Percentiles rank a stretch among this genome's conserved stretches.
These are phyloP conservation scores for Stemphylium beticola DNA, from an alignment of 2,329 filamentous ascomycete genomes.

Conservation along the genomic window DNA sequence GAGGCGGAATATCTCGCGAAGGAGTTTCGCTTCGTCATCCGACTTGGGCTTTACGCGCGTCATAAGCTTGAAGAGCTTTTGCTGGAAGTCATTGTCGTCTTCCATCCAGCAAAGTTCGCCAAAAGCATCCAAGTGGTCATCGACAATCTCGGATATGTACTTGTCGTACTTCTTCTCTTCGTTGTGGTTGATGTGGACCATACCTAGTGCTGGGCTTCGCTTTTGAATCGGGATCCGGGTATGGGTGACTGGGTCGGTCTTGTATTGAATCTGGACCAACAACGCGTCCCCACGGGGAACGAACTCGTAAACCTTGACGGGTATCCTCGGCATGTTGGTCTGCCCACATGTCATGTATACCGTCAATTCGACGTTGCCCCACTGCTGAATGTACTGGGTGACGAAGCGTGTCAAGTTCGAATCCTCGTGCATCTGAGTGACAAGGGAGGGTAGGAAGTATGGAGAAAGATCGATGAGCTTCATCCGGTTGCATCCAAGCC, in stretches of 20 bases:
- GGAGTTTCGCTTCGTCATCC: constrained; percentile 51
- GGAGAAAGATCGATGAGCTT: constrained; percentile 53
- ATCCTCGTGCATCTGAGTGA: constrained; percentile 52
- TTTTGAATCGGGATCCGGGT: constrained; percentile 41
- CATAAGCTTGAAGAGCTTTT: constrained; percentile 52
- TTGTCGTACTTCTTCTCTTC: constrained; percentile 54
- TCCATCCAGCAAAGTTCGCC: constrained; percentile 53
- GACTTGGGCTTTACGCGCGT: constrained; percentile 45
- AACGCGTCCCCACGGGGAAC: constrained; percentile 50
- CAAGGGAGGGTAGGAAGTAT: constrained; percentile 53
- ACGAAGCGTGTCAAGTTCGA: constrained; percentile 51
- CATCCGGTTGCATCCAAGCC: constrained; percentile 54
- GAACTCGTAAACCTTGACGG: constrained; percentile 57
- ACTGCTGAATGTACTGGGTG: constrained; percentile 46
- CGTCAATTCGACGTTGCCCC: constrained; percentile 48
- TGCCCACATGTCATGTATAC: constrained; percentile 54
- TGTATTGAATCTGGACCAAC: constrained; percentile 52
- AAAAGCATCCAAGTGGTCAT: constrained; percentile 51
- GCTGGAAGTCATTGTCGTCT: constrained; percentile 54
- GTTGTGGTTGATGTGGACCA: constrained; percentile 53
- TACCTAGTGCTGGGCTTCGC: constrained; percentile 54
- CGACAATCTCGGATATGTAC: constrained; percentile 53
- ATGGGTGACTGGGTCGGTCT: constrained; percentile 46
- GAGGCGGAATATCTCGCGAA: constrained; percentile 54
- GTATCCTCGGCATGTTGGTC: constrained; percentile 49